Base-by-base conservation (phyloP, 2,329 filamentous ascomycete genomes). In the Cyclaneusma minus region DNA sequence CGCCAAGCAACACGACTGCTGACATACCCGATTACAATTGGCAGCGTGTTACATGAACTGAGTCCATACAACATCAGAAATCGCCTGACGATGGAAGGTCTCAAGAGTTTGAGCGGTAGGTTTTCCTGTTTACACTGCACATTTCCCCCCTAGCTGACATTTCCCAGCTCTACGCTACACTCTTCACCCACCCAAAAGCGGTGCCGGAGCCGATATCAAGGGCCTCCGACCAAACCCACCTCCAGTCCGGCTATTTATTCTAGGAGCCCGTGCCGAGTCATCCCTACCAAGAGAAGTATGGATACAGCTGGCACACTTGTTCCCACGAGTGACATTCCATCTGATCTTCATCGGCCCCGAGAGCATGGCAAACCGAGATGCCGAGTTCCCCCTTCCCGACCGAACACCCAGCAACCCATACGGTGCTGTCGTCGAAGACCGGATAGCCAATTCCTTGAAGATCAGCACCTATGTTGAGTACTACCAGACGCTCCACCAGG, bases 401-500 rank as follows among this genome's bases (percentile, higher is more conserved):
- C 74, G 85, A 29, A 94, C 83, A 2, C 61, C 85, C 0, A 57
- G 61, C 7, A 98, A 98, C 47, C 89, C 89, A 1, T 98, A 85
- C 41, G 89, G 89, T 21, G 82, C 81, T n/a, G 66, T 98, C 27
- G 70, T 94, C 9, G 91, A 98, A 55, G 87, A 92, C 50, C 73
- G 87, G 27, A 65, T 98, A 6, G 82, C 78, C 47, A 73, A 78
- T 29, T 76, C 78, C 38, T 73, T 95, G 70, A 98, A 98, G 60
- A 92, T 98, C 45, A 89, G 78, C 50, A 98, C 91, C 1, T 93
- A 85, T 44, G 87, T 95, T 27, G 89, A 98, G 42, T 94, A 98
- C 57, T 98, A 91, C 58, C 87, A 98, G 54, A 95, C 82, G 3
- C 69, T 98, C 40, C 87, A 98, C 56, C 72, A 84, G 48, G 80